These are phyloP conservation scores for Penstemon barbatus DNA, from an alignment of 257 asterid species.

Conservation along the genomic window DNA sequence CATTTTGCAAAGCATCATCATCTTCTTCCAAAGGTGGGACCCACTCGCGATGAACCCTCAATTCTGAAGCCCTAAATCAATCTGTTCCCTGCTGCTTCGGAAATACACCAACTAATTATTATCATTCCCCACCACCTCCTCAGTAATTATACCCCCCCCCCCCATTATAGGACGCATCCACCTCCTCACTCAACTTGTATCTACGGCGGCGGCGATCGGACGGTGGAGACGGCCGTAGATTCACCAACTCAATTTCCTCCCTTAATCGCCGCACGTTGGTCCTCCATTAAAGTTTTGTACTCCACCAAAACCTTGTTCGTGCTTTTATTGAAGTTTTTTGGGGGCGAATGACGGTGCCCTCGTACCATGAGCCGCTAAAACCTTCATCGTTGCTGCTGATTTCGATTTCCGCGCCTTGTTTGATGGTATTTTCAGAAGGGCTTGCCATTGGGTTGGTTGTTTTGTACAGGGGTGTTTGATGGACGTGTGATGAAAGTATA, in stretches of 20 bases:
- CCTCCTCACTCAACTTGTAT: constrained; percentile 56
- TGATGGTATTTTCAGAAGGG: constrained; percentile 10
- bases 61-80: constrained; percentile 31
- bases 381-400: constrained; percentile 70
- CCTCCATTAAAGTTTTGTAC: constrained; percentile 53
- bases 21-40: constrained; percentile 42
- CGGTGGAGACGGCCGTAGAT: constrained; percentile 55
- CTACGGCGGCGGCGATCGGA: constrained; percentile 42
- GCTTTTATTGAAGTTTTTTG: constrained; percentile 12
- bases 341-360: constrained; percentile 52
- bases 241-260: constrained; percentile 49
- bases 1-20: too few species aligned
- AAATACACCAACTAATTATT: constrained; percentile 53
- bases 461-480: too few species aligned
- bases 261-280: constrained; percentile 37
- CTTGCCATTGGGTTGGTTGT: constrained; percentile 16
- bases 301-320: constrained; percentile 46
- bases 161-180: constrained; percentile 63
- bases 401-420: constrained; percentile 54
- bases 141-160: constrained; percentile 86
- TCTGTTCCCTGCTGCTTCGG: constrained; percentile 53
- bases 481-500: too few species aligned
- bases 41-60: constrained; percentile 87
- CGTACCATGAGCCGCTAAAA: constrained; percentile 64
- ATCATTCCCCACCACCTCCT: constrained; percentile 30